Evolutionary conservation across 805 yeast species (phyloP), one percentile per base, ranked within the genome.

Genomic region (Middelhovenomyces tepae): DNA sequence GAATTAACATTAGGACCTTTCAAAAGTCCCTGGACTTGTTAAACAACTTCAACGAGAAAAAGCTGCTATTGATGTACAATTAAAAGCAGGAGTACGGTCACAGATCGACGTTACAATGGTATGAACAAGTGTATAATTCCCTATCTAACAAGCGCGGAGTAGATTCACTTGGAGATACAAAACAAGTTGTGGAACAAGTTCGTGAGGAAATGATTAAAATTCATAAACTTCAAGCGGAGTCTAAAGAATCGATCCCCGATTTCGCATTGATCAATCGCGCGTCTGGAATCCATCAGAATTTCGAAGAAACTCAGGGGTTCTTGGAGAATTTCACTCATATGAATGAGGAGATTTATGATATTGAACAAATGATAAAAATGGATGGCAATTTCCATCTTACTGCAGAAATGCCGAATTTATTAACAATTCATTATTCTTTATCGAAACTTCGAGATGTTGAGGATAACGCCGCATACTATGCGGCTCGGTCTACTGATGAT

Each of bases 361-460:
- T 87, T 10, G 70, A 73, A 39, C 50, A 51, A 8, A 45, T 80
- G 54, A 64, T 87, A 38, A 75, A 69, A 8, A 46, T 50, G 14
- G 61, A 60, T 22, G 67, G 68, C 31, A 55, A 56, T 16, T 50
- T 70, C n/a, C 53, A 54, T 9, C 60, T 65, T n/a, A 58, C 59
- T 19, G 41, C 37, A 31, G 55, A 64, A 5, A 60, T 78, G 47
- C 70, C 75, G 6, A 67, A 71, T 41, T 56, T 89, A 18, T 61
- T 85, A 31, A 51, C 65, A 16, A 73, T 81, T 8, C 97, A 89
- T 55, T 82, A 67, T 53, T 62, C 69, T 39, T 64, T 89, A 38
- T 78, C 76, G 29, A 70, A 70, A 47, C 71, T 84, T 13, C 66
- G 93, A 33, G 89, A 85, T 54, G 75, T 87, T 44, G 73, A 69